Conservation (phyloP, 2,329 filamentous ascomycete species). For the Xylariaceae sp. region DNA sequence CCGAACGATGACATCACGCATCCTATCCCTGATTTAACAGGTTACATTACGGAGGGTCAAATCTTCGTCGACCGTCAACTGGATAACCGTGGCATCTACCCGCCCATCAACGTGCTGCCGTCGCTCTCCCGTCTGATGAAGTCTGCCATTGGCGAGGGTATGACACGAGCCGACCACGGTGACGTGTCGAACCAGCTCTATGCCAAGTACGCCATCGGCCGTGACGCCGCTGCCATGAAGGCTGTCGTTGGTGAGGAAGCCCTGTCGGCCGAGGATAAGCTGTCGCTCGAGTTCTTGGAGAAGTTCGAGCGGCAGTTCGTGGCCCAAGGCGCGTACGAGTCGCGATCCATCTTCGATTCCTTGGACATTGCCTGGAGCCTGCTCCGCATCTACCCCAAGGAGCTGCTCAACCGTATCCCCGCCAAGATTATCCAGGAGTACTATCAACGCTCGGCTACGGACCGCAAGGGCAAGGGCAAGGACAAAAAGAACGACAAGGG, state of each 20-base stretch:
- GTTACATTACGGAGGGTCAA: constrained; percentile 98
- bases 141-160: constrained; percentile 95
- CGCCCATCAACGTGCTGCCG: constrained; percentile 96
- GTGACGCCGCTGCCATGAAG: constrained; percentile 98
- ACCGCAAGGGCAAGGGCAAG: constrained; percentile 59
- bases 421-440: constrained; percentile 78
- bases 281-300: constrained; percentile 95
- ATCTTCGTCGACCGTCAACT: constrained; percentile 95
- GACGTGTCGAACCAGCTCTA: constrained; percentile 99
- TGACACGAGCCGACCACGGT: constrained; percentile 93
- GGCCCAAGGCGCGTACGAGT: constrained; percentile 85
- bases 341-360: constrained; percentile 84
- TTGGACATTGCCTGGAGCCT: constrained; percentile 95
- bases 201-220: constrained; percentile 98
- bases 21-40: constrained; percentile 96
- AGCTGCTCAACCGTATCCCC: constrained; percentile 91
- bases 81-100: constrained; percentile 95
- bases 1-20: constrained; percentile 99
- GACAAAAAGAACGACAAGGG: constrained; percentile 37
- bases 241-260: constrained; percentile 98
- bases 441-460: constrained; percentile 64
- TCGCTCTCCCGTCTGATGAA: constrained; percentile 99
- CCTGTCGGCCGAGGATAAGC: constrained; percentile 90
- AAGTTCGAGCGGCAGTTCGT: constrained; percentile 98
- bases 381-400: constrained; percentile 95